A percentile compares a stretch with the other conserved stretches of the same genome.
Conservation (phyloP, 108 stramenopile species). For the Cyclotella sp. region DNA sequence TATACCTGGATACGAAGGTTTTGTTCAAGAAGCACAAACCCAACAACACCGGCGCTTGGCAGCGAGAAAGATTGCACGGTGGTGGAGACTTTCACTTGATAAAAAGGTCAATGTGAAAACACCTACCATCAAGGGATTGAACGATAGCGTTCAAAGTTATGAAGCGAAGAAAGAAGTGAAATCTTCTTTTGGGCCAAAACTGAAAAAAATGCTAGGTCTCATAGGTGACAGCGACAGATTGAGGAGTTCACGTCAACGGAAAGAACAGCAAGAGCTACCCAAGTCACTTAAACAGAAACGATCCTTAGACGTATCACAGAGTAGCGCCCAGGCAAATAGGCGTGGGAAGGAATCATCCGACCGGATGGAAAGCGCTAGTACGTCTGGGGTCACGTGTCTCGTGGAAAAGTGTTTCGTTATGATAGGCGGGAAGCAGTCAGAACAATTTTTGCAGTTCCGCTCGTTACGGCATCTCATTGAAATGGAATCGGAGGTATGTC, state of each 20-base stretch:
- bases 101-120: not conserved
- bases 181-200: not conserved
- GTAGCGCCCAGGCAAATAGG: not conserved
- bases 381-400: constrained; percentile 10
- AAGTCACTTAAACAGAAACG: not conserved
- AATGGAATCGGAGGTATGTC: constrained; percentile 21
- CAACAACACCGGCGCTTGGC: constrained; percentile 1
- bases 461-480: constrained; percentile 28
- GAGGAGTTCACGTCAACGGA: not conserved
- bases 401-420: constrained; percentile 35
- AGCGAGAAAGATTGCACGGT: constrained; percentile 1
- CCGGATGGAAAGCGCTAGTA: not conserved
- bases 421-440: constrained; percentile 25
- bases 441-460: constrained; percentile 29
- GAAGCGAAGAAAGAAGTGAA: not conserved
- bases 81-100: not conserved
- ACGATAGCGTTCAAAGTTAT: not conserved
- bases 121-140: too few species aligned
- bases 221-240: too few species aligned
- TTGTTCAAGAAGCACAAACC: not conserved
- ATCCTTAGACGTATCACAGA: not conserved
- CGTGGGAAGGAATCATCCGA: constrained; percentile 26
- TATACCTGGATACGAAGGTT: not conserved
- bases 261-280: not conserved
- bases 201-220: too few species aligned